phyloP scores from a whole-genome alignment of 179 eudicot species.

The Heliamphora pulchella region DNA sequence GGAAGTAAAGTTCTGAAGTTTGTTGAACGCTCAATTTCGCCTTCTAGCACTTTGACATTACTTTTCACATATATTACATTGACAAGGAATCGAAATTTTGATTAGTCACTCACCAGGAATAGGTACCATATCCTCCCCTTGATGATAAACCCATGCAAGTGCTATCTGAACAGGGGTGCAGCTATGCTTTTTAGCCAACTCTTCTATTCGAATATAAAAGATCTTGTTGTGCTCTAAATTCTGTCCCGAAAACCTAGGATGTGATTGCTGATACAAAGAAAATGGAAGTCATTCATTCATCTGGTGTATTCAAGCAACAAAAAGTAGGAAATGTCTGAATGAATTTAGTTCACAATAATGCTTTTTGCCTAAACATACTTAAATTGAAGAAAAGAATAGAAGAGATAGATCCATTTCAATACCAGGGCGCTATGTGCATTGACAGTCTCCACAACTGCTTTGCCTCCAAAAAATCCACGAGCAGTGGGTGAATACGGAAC shows the following conservation, averaged over 20 bases:
- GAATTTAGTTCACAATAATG: neutral
- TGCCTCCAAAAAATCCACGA: constrained; percentile 41
- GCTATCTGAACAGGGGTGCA: constrained; percentile 39
- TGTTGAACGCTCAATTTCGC: neutral
- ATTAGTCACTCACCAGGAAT: constrained; percentile 30
- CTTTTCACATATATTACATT: neutral
- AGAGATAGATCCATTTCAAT: neutral
- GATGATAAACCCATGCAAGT: constrained; percentile 43
- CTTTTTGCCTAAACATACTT: neutral
- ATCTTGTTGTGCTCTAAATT: constrained; percentile 25
- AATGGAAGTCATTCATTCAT: neutral
- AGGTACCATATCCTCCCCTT: constrained; percentile 32
- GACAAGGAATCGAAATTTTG: neutral
- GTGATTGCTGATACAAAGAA: constrained; percentile 10
- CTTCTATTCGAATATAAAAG: constrained; percentile 12
- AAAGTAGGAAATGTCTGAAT: neutral
- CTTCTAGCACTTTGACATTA: neutral
- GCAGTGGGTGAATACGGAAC: constrained; percentile 48
- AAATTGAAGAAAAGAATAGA: neutral
- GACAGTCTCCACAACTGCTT: constrained; percentile 28
- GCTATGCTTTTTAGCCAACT: constrained; percentile 21
- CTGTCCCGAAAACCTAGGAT: constrained; percentile 25
- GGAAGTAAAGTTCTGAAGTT: neutral
- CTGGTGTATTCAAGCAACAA: neutral
- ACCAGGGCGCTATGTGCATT: constrained; percentile 22